Evolutionary conservation across 2,329 filamentous ascomycete genomes (phyloP).

Genomic region (Exophiala lecanii-corni): DNA sequence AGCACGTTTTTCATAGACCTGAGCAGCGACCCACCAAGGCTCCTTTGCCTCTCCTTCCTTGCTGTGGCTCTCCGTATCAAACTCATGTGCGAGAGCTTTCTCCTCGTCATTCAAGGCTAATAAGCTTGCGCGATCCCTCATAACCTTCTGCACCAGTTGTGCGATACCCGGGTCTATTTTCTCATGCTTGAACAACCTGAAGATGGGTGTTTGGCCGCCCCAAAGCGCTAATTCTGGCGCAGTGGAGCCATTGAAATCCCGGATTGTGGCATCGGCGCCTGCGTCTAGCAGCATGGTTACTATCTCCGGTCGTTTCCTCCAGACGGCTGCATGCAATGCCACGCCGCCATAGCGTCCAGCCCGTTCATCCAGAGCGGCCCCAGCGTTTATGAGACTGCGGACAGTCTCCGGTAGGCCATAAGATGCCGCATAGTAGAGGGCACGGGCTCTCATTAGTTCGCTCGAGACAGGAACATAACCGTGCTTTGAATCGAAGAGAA

Average conservation of each 20-base stretch:
- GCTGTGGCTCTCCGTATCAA: background rate
- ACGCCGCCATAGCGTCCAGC: slow-evolving; percentile 19
- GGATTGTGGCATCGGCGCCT: slow-evolving; percentile 13
- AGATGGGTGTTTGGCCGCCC: background rate
- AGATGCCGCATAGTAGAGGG: slow-evolving; percentile 18
- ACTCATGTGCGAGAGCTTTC: background rate
- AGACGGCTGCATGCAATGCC: slow-evolving; percentile 18
- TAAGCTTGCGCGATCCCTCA: background rate
- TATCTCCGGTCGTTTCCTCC: slow-evolving; percentile 13
- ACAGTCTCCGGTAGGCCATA: slow-evolving; percentile 20
- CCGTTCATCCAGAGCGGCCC: slow-evolving; percentile 11
- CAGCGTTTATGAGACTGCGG: slow-evolving; percentile 6
- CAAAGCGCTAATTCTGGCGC: slow-evolving; percentile 12
- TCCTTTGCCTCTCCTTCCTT: background rate
- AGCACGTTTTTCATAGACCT: background rate
- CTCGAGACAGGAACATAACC: slow-evolving; percentile 8
- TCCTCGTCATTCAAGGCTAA: background rate
- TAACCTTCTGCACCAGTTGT: background rate
- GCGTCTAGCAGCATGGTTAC: slow-evolving; percentile 13
- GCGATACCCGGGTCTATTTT: background rate
- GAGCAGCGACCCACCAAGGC: background rate
- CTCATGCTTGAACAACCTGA: background rate
- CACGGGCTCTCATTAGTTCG: slow-evolving; percentile 6
- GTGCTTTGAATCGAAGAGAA: slow-evolving; percentile 16
- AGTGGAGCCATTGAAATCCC: slow-evolving; percentile 13